Conservation (phyloP, 2,329 filamentous ascomycete species). For the Penicillium sp. region DNA sequence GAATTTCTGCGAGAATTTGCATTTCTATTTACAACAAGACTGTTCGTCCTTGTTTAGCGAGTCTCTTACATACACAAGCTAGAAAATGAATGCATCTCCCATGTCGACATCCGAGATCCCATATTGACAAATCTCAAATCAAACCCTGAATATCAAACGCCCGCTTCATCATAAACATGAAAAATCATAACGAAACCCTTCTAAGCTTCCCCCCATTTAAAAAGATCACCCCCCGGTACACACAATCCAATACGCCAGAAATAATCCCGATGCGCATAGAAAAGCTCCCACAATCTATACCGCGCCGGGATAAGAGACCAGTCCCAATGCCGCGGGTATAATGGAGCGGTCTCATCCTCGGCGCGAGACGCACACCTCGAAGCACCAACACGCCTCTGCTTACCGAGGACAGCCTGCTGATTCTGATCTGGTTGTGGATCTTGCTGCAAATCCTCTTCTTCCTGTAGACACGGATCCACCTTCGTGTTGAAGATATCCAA, state of each 20-base stretch:
- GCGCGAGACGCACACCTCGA: slow-evolving; percentile 42
- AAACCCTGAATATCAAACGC: not conserved
- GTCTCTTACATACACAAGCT: not conserved
- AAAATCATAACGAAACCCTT: not conserved
- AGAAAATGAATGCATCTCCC: not conserved
- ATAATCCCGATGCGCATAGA: slow-evolving; percentile 95
- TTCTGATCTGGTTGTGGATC: not conserved
- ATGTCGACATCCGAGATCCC: not conserved
- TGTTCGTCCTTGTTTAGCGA: not conserved
- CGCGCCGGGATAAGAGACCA: slow-evolving; percentile 49
- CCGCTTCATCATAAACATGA: not conserved
- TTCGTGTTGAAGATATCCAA: slow-evolving; percentile 1
- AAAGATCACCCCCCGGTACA: slow-evolving; percentile 70
- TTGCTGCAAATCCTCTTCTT: not conserved
- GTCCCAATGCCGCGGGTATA: slow-evolving; percentile 24
- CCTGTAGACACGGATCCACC: slow-evolving; percentile 8
- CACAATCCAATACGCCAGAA: slow-evolving; percentile 94
- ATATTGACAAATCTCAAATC: not conserved
- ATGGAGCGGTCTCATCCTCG: slow-evolving; percentile 23
- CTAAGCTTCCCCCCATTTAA: slow-evolving; percentile 19
- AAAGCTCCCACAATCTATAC: slow-evolving; percentile 86
- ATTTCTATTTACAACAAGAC: not conserved
- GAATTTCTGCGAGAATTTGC: not conserved
- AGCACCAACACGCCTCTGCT: slow-evolving; percentile 16
- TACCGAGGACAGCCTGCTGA: slow-evolving; percentile 34